Evolutionary conservation across 2,329 filamentous ascomycete species (phyloP).

Genomic region (Arthrinium puccinioides): DNA sequence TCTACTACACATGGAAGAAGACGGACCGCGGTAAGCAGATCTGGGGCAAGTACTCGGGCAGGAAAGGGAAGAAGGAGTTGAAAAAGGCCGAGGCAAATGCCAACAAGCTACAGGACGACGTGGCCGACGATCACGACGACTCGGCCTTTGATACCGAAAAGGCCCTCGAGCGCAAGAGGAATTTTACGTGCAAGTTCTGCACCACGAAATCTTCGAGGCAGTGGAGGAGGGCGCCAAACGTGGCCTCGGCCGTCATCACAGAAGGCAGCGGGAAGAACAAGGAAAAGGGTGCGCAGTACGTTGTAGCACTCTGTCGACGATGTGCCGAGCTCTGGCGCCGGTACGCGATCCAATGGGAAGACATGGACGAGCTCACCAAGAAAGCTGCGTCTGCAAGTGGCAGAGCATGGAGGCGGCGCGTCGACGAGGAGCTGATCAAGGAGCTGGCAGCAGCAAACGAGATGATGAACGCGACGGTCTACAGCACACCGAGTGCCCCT

Average conservation of each 20-base stretch:
- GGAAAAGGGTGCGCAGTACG: slow-evolving; percentile 68
- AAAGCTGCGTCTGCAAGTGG: slow-evolving; percentile 76
- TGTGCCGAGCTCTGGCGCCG: slow-evolving; percentile 93
- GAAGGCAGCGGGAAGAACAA: slow-evolving; percentile 62
- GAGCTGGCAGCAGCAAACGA: slow-evolving; percentile 63
- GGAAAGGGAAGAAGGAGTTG: slow-evolving; percentile 84
- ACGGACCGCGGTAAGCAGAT: slow-evolving; percentile 76
- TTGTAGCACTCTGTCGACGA: slow-evolving; percentile 79
- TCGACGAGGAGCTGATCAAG: slow-evolving; percentile 84
- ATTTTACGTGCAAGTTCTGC: slow-evolving; percentile 94
- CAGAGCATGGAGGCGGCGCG: slow-evolving; percentile 77
- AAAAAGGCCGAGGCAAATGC: slow-evolving; percentile 64
- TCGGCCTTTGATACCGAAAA: slow-evolving; percentile 93
- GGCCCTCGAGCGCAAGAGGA: slow-evolving; percentile 68
- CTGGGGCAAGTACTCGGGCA: slow-evolving; percentile 81
- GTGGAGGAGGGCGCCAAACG: slow-evolving; percentile 84
- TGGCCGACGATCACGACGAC: slow-evolving; percentile 88
- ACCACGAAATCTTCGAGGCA: slow-evolving; percentile 70
- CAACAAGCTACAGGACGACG: slow-evolving; percentile 79
- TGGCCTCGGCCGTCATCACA: slow-evolving; percentile 61
- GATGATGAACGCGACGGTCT: slow-evolving; percentile 37
- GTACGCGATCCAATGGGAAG: slow-evolving; percentile 94
- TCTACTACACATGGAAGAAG: slow-evolving; percentile 99
- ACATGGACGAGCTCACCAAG: slow-evolving; percentile 82
- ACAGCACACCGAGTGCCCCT: slow-evolving; percentile 26